Percentiles rank a stretch among this genome's conserved stretches.
These are phyloP conservation scores for Tetrapisispora fleetii DNA, from an alignment of 805 yeast species.

Conservation along the genomic window DNA sequence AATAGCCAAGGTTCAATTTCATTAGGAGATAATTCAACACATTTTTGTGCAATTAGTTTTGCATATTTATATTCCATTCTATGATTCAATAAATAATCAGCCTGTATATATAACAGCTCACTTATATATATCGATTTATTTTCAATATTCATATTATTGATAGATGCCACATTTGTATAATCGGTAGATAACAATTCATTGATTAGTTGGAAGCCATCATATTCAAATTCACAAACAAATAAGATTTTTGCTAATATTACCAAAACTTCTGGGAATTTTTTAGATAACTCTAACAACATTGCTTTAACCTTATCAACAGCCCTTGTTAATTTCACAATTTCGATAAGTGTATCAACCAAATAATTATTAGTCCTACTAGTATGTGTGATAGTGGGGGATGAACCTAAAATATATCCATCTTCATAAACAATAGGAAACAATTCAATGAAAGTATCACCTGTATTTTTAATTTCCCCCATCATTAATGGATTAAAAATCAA, in stretches of 20 bases:
- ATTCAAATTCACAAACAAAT: constrained; percentile 23
- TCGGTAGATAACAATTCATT: constrained; percentile 13
- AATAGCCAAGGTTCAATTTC: constrained; percentile 63
- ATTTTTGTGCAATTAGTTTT: constrained; percentile 12
- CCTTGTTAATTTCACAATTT: constrained; percentile 18
- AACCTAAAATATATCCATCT: constrained; percentile 17
- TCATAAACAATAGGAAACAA: constrained; percentile 20
- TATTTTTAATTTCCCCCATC: constrained; percentile 19
- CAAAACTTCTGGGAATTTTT: constrained; percentile 14
- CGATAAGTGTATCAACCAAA: constrained; percentile 18
- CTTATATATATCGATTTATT: constrained; percentile 8
- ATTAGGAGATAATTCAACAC: constrained; percentile 57
- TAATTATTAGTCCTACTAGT: constrained; percentile 20
- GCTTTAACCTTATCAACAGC: constrained; percentile 13
- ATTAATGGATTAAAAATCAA: constrained; percentile 67
- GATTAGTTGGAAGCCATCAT: constrained; percentile 23
- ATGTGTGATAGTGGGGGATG: constrained; percentile 16
- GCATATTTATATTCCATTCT: constrained; percentile 16
- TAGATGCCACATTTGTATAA: constrained; percentile 5
- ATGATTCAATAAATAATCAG: constrained; percentile 11
- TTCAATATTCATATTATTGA: constrained; percentile 1
- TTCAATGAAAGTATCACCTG: constrained; percentile 17
- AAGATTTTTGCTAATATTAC: constrained; percentile 21
- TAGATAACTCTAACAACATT: constrained; percentile 12
- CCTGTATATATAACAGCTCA: constrained; percentile 18